phyloP scores from a whole-genome alignment of 1,139 yeast genomes.

The Maudiozyma humilis region DNA sequence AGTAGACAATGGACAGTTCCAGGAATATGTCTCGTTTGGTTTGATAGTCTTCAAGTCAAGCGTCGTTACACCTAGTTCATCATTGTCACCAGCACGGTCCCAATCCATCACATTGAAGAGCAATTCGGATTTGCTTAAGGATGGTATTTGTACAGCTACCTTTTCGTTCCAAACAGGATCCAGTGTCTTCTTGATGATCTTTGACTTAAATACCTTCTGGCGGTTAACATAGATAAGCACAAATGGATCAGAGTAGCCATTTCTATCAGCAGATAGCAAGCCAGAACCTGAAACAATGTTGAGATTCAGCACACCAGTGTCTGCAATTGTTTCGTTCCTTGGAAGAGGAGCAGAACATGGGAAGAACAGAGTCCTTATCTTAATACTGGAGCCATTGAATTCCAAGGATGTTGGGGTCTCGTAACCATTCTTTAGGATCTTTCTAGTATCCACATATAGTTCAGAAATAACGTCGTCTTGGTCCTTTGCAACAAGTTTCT shows the following conservation, averaged over 20 bases:
- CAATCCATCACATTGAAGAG: constrained; percentile 55
- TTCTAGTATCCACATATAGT: constrained; percentile 42
- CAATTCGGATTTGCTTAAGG: constrained; percentile 50
- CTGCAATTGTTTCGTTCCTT: constrained; percentile 52
- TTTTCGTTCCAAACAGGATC: constrained; percentile 65
- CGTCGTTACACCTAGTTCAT: constrained; percentile 44
- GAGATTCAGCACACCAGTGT: constrained; percentile 55
- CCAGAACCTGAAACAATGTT: constrained; percentile 49
- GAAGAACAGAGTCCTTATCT: constrained; percentile 47
- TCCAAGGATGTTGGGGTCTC: constrained; percentile 40
- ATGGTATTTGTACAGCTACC: constrained; percentile 48
- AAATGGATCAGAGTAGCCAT: constrained; percentile 72
- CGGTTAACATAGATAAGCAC: constrained; percentile 47
- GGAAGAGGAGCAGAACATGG: constrained; percentile 51
- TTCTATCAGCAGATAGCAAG: constrained; percentile 52
- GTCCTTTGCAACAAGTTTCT: constrained; percentile 40
- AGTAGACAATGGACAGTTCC: constrained; percentile 46
- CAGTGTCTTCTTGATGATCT: constrained; percentile 55
- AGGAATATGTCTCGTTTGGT: constrained; percentile 39
- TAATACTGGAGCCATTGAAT: constrained; percentile 39
- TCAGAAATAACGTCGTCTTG: constrained; percentile 46
- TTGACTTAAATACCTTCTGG: constrained; percentile 46
- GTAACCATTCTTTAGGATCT: constrained; percentile 44
- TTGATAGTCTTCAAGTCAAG: constrained; percentile 45
- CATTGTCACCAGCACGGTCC: constrained; percentile 68